Base-by-base conservation (phyloP, 257 asterid species). In the Lithospermum erythrorhizon region DNA sequence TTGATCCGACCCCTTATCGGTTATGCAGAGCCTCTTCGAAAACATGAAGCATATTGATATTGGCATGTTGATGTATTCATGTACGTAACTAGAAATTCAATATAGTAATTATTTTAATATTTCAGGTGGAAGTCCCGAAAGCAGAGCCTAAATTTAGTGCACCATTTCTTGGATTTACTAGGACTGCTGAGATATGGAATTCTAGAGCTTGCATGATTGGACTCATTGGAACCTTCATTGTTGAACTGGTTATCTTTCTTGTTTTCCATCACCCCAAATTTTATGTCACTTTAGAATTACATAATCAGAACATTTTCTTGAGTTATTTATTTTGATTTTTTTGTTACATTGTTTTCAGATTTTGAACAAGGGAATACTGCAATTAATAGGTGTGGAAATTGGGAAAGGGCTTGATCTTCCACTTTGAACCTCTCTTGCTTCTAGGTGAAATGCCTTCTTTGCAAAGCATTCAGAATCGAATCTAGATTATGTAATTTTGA, bases 351-450 rank as follows among this genome's bases (percentile, higher is more conserved):
- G 9, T 22, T 58, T 73, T n/a, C 90, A 87, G 96, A 82, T 88
- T 73, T 53, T 88, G 72, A 76, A 86, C 72, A 86, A 79, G 70
- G 95, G 98, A 41, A 71, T 91, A 64, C 95, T 91, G 62, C 72
- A 91, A 78, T 32, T 86, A 20, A 76, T 88, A 19, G 98, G 98
- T 5, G 80, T 91, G 61, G 96, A 91, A 0, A 59, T 91, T 37
- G 96, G 98, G 21, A 88, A 91, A 82, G 96, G 98, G 21, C 98
- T 91, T 27, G 89, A 91, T 74, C 59, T 91, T 70, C 96, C 98
- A 53, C 93, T 88, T 24, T 91, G 78, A 84, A 55, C 18, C 60
- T 54, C 21, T 32, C 1, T 18, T 32, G 32, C 21, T 25, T n/a
- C 23, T 24, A 2, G n/a, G n/a, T n/a, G n/a, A n/a, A n/a, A n/a